A percentile compares a stretch with the other conserved stretches of the same genome.
These are phyloP conservation scores for Fabrea salina DNA, from an alignment of 169 alveolate species.

Conservation along the genomic window DNA sequence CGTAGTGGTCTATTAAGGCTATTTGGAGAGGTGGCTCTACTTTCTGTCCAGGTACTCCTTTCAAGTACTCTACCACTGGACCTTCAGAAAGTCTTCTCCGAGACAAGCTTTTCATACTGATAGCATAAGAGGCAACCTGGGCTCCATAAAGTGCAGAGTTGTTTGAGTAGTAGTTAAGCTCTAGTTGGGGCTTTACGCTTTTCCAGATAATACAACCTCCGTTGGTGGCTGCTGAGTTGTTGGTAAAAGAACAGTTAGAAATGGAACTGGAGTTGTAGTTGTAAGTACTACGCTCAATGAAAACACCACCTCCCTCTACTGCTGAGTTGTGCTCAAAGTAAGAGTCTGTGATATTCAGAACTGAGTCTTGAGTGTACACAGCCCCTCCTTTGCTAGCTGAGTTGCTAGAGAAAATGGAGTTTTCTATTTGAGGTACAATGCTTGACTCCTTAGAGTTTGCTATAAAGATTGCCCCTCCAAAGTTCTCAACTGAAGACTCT, in stretches of 20 bases:
- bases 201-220: background rate
- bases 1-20: slow-evolving; percentile 22
- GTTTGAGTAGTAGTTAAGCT: background rate
- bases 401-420: background rate
- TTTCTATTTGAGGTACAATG: background rate
- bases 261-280: no score
- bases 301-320: no score
- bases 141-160: background rate
- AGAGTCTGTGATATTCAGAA: background rate
- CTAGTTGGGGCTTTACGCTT: background rate
- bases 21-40: background rate
- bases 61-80: background rate
- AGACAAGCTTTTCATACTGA: background rate
- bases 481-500: background rate
- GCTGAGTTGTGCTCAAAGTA: no score
- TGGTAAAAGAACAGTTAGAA: background rate
- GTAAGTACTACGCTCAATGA: no score
- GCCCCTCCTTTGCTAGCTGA: background rate
- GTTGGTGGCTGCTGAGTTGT: background rate
- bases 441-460: background rate
- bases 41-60: background rate
- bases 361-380: background rate
- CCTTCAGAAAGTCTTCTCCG: background rate
- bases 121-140: slow-evolving; percentile 1
- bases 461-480: background rate